Evolutionary conservation across 495 filamentous ascomycete species (phyloP).

Genomic region (Penicillium taxi): DNA sequence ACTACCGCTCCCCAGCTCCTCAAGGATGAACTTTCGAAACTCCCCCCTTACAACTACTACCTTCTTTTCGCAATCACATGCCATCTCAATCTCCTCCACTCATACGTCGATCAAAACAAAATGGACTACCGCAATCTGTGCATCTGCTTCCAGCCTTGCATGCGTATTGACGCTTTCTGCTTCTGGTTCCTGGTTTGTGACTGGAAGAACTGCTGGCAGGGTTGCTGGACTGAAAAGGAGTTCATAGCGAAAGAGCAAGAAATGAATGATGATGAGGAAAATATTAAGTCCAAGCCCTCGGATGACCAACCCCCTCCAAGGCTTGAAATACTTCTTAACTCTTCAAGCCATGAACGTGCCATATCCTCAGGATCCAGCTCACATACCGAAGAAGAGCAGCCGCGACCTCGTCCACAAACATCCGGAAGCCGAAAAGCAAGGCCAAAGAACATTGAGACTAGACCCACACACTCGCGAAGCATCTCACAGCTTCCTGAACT

Average conservation of each 20-base stretch:
- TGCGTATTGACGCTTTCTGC: slow-evolving; percentile 84
- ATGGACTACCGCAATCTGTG: slow-evolving; percentile 90
- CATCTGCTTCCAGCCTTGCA: slow-evolving; percentile 90
- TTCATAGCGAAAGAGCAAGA: slow-evolving; percentile 65
- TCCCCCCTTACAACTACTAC: slow-evolving; percentile 91
- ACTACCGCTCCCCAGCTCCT: slow-evolving; percentile 70
- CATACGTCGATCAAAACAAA: slow-evolving; percentile 81
- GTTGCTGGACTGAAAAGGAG: slow-evolving; percentile 82
- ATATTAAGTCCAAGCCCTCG: slow-evolving; percentile 10
- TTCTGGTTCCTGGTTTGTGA: slow-evolving; percentile 88
- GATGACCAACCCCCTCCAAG: slow-evolving; percentile 7
- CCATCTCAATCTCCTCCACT: slow-evolving; percentile 79
- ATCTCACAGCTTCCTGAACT: slow-evolving; percentile 49
- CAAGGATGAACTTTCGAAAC: slow-evolving; percentile 80
- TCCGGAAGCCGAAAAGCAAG: slow-evolving; percentile 28
- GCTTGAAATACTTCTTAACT: slow-evolving; percentile 39
- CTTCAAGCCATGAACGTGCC: slow-evolving; percentile 46
- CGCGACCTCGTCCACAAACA: slow-evolving; percentile 28
- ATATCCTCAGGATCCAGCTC: slow-evolving; percentile 57
- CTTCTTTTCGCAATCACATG: slow-evolving; percentile 93
- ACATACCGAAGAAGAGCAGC: slow-evolving; percentile 25
- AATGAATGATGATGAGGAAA: slow-evolving; percentile 40
- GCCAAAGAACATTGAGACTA: slow-evolving; percentile 32
- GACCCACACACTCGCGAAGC: slow-evolving; percentile 26
- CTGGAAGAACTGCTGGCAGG: slow-evolving; percentile 92